Conservation (phyloP, 176 grass and related monocot species). For the Saccharum officinarum region DNA sequence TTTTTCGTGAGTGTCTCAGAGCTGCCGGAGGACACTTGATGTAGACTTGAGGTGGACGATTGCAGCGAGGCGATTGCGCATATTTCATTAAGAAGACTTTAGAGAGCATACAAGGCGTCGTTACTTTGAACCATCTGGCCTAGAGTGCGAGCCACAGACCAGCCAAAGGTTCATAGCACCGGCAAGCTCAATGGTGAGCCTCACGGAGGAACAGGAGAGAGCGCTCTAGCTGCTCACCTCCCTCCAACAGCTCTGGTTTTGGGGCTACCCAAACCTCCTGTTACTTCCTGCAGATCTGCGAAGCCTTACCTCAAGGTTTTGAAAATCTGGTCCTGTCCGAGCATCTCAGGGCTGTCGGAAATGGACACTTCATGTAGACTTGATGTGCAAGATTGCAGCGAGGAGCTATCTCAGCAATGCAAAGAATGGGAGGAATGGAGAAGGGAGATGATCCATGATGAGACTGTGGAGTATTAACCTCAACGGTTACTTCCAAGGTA, state of each 20-base stretch:
- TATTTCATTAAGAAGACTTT: too few relatives aligned
- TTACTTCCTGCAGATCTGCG: background rate
- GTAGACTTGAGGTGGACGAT: too few relatives aligned
- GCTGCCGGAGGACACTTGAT: too few relatives aligned
- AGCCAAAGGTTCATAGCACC: too few relatives aligned
- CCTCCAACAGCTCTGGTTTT: background rate
- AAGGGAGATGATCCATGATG: too few relatives aligned
- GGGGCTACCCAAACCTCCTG: background rate
- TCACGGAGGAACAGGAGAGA: background rate
- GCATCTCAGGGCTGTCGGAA: background rate
- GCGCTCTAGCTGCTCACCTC: background rate
- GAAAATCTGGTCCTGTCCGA: background rate
- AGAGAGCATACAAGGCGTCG: too few relatives aligned
- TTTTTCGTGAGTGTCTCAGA: too few relatives aligned
- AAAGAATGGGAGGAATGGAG: background rate
- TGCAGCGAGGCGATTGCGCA: too few relatives aligned
- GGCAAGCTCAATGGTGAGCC: background rate
- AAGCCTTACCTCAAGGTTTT: background rate
- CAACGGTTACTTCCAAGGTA: too few relatives aligned
- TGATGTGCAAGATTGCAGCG: background rate
- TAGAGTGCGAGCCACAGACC: too few relatives aligned
- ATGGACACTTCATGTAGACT: background rate
- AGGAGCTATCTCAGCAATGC: background rate
- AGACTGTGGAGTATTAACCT: too few relatives aligned
- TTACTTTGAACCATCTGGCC: too few relatives aligned